Evolutionary conservation across 2,329 filamentous ascomycete species (phyloP).

Genomic region (Didymella arachidicola): DNA sequence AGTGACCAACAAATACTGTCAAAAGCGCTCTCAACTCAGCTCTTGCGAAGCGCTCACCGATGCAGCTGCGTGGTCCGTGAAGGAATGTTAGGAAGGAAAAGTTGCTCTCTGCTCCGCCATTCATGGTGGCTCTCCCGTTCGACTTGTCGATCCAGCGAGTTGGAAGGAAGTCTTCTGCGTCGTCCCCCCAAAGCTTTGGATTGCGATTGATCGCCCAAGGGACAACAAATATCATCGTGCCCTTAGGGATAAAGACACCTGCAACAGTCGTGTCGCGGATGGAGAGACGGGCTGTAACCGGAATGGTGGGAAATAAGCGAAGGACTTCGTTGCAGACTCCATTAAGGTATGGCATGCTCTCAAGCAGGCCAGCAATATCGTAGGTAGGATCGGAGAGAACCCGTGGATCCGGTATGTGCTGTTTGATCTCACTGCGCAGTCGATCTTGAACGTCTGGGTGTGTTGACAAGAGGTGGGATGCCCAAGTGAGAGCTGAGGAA

Average conservation of each 20-base stretch:
- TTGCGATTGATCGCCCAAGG: constrained; percentile 55
- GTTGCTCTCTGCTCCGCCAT: constrained; percentile 50
- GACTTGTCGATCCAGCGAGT: constrained; percentile 56
- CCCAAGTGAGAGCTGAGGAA: constrained; percentile 77
- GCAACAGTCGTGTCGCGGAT: constrained; percentile 44
- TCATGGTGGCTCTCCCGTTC: constrained; percentile 51
- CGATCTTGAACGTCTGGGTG: constrained; percentile 70
- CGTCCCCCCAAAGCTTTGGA: constrained; percentile 53
- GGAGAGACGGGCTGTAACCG: constrained; percentile 43
- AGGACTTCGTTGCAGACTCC: constrained; percentile 56
- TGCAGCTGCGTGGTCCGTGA: constrained; percentile 52
- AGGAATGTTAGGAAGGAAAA: constrained; percentile 55
- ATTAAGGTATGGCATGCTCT: constrained; percentile 56
- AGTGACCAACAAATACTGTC: constrained; percentile 46
- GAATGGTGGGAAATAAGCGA: constrained; percentile 51
- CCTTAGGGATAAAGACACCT: constrained; percentile 50
- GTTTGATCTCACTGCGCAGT: constrained; percentile 73
- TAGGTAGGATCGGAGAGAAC: constrained; percentile 24
- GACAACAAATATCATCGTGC: constrained; percentile 50
- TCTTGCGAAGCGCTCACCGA: constrained; percentile 50
- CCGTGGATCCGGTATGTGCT: constrained; percentile 61
- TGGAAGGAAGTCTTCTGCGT: constrained; percentile 54
- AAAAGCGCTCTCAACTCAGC: constrained; percentile 49
- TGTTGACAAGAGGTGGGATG: constrained; percentile 71
- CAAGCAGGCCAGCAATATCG: constrained; percentile 50